Percentiles rank a stretch among this genome's conserved stretches.
Conservation (phyloP, 2,329 filamentous ascomycete species). For the Sarocladium brachiariae region DNA sequence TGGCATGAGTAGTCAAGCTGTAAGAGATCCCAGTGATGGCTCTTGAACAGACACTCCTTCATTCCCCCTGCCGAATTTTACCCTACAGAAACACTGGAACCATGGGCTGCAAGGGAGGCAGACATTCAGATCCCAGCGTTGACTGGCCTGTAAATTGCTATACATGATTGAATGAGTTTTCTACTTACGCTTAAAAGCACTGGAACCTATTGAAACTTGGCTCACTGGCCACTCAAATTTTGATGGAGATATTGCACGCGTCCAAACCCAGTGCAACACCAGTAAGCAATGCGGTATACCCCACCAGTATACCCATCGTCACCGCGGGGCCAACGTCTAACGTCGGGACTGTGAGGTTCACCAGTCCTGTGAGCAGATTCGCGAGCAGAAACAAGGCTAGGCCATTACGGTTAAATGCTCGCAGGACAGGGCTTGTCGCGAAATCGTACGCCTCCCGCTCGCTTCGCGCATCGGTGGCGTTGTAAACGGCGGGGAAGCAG, state of each 20-base stretch:
- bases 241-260: constrained; percentile 60
- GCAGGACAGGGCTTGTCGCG: constrained; percentile 74
- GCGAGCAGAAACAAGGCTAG: constrained; percentile 78
- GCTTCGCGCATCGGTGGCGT: constrained; percentile 42
- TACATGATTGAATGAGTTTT: too few species aligned
- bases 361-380: constrained; percentile 80
- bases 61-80: too few species aligned
- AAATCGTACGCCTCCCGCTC: constrained; percentile 59
- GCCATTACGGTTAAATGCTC: constrained; percentile 83
- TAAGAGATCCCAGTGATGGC: too few species aligned
- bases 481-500: constrained; percentile 69
- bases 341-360: constrained; percentile 83
- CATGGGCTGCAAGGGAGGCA: not conserved
- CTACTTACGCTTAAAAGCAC: too few species aligned
- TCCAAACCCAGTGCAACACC: constrained; percentile 62
- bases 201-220: not conserved
- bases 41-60: too few species aligned
- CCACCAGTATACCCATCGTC: constrained; percentile 69
- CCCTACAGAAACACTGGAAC: too few species aligned
- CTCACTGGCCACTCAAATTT: constrained; percentile 40
- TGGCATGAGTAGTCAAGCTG: not conserved
- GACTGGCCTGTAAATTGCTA: too few species aligned
- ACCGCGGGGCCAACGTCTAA: constrained; percentile 57
- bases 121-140: too few species aligned
- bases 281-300: constrained; percentile 63